Evolutionary conservation across 2,329 filamentous ascomycete species (phyloP).

Genomic region (Aspergillus calidoustus): DNA sequence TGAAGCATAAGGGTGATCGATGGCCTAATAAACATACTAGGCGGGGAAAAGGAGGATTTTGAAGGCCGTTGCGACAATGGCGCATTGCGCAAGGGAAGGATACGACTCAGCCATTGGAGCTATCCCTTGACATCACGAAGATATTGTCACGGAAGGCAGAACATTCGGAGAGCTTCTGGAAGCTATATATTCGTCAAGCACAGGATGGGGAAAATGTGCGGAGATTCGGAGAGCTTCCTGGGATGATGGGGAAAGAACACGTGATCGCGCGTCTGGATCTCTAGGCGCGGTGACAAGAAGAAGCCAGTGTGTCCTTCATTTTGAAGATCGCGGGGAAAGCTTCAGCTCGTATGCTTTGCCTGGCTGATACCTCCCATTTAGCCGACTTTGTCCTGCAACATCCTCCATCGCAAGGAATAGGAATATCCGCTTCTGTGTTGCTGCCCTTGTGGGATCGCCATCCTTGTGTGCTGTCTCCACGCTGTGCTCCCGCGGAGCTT

Average conservation of each 20-base stretch:
- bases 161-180: background rate
- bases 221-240: background rate
- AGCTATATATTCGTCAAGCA: background rate
- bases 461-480: constrained; percentile 42
- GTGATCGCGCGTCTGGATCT: constrained; percentile 19
- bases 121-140: constrained; percentile 29
- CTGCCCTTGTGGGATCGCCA: constrained; percentile 51
- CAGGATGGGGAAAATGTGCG: background rate
- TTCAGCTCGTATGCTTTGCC: background rate
- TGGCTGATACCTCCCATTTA: constrained; percentile 52
- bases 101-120: constrained; percentile 74
- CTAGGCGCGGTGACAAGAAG: constrained; percentile 14
- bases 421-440: constrained; percentile 56
- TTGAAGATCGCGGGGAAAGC: constrained; percentile 12
- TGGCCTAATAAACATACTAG: constrained; percentile 68
- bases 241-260: constrained; percentile 22
- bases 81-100: constrained; percentile 87
- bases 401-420: constrained; percentile 56
- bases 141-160: background rate
- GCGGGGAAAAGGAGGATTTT: constrained; percentile 92
- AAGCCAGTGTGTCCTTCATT: constrained; percentile 27
- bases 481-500: constrained; percentile 32
- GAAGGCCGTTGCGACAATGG: constrained; percentile 81
- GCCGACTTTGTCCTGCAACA: constrained; percentile 56
- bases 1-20: background rate